Evolutionary conservation across 208 protist genomes (phyloP).

Genomic region (Trypanosoma rangeli): DNA sequence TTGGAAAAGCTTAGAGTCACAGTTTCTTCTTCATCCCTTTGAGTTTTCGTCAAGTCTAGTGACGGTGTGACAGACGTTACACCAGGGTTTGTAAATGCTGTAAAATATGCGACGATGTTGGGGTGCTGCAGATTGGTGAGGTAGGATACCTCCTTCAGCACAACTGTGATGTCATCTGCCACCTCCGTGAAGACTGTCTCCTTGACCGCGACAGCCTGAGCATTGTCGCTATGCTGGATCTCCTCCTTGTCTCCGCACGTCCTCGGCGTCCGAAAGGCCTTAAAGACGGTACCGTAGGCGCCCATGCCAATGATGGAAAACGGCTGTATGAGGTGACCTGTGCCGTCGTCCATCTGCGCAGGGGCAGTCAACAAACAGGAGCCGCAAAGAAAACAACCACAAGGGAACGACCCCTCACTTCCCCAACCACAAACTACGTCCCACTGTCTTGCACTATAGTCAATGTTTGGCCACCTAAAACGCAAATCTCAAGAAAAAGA

Average conservation of each 20-base stretch:
- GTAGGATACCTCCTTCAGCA: conserved; percentile 35
- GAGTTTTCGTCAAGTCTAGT: neutral
- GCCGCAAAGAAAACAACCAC: neutral
- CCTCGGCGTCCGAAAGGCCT: conserved; percentile 23
- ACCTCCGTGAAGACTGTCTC: conserved; percentile 33
- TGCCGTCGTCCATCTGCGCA: conserved; percentile 32
- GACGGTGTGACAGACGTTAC: neutral
- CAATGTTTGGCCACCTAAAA: neutral
- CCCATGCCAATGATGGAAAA: conserved; percentile 33
- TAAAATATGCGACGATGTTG: conserved; percentile 32
- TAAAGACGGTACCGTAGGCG: conserved; percentile 37
- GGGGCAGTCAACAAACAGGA: neutral
- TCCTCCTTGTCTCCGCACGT: conserved; percentile 14
- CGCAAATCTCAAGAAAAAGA: neutral
- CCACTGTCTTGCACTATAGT: neutral
- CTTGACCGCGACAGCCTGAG: conserved; percentile 27
- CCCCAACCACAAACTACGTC: neutral
- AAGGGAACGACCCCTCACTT: neutral
- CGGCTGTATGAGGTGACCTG: conserved; percentile 28
- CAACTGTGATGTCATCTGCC: conserved; percentile 29
- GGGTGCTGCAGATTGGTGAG: conserved; percentile 32
- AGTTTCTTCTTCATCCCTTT: conserved; percentile 3
- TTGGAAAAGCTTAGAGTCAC: conserved; percentile 9
- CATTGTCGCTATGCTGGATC: conserved; percentile 9
- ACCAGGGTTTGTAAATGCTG: conserved; percentile 29